phyloP scores from a whole-genome alignment of 2,329 filamentous ascomycete genomes.

The Verticillium longisporum region DNA sequence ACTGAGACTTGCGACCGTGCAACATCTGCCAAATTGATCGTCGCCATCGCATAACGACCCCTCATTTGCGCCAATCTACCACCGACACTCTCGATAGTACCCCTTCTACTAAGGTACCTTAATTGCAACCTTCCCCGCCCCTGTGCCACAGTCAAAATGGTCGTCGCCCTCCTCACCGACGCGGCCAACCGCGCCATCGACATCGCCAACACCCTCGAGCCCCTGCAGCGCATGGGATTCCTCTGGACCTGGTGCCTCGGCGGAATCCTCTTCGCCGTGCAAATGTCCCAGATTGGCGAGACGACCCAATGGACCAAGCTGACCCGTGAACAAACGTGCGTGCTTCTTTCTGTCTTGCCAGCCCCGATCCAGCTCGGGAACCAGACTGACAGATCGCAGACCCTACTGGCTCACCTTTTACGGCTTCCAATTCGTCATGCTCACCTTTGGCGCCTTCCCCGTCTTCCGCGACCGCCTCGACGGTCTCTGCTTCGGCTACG shows the following conservation, averaged over 20 bases:
- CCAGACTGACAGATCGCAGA: slow-evolving; percentile 3
- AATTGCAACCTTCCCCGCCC: not conserved
- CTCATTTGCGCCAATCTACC: not conserved
- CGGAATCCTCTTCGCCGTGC: slow-evolving; percentile 14
- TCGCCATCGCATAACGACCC: not conserved
- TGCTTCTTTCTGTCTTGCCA: not conserved
- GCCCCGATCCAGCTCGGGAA: not conserved
- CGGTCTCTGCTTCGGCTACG: slow-evolving; percentile 19
- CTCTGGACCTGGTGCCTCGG: slow-evolving; percentile 12
- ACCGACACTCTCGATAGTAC: not conserved
- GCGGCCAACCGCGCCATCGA: not conserved
- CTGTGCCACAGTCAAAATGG: not conserved
- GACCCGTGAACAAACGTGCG: not conserved
- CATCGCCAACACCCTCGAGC: not conserved
- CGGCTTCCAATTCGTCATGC: slow-evolving; percentile 13
- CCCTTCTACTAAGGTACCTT: not conserved
- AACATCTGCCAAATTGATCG: not conserved
- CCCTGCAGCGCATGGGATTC: slow-evolving; percentile 13
- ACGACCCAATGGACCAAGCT: not conserved
- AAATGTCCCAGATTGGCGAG: slow-evolving; percentile 12
- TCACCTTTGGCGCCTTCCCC: slow-evolving; percentile 13
- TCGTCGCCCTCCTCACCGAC: not conserved
- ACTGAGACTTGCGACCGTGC: not conserved
- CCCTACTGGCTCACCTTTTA: slow-evolving; percentile 15
- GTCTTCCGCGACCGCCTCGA: slow-evolving; percentile 19